A percentile compares a stretch with the other conserved stretches of the same genome.
These are phyloP conservation scores for Dovyalis caffra DNA, from an alignment of 345 rosid species.

Conservation along the genomic window DNA sequence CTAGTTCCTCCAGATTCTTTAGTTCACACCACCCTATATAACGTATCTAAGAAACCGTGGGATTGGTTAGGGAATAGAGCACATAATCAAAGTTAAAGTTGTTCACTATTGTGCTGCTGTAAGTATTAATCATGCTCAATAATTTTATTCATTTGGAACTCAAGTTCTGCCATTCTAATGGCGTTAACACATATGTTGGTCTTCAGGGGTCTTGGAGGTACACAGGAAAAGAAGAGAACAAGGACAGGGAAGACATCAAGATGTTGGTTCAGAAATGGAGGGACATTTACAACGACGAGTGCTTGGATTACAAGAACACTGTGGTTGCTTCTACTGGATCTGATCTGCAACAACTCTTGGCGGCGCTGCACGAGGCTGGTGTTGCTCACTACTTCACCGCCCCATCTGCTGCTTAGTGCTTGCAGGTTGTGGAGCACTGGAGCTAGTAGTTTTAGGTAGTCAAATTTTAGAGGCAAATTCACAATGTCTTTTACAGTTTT, in stretches of 20 bases:
- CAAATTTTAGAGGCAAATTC: background rate
- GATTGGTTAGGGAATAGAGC: no score
- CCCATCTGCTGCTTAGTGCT: conserved; percentile 71
- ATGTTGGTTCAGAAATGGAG: conserved; percentile 75
- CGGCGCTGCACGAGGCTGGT: conserved; percentile 57
- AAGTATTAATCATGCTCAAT: conserved; percentile 27
- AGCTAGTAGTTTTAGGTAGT: background rate
- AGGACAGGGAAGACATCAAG: conserved; percentile 88
- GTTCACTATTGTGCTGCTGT: conserved; percentile 92
- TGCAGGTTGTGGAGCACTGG: background rate
- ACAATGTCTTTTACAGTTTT: background rate
- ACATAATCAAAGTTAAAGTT: conserved; percentile 59
- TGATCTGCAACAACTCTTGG: conserved; percentile 27
- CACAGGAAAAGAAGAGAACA: conserved; percentile 73
- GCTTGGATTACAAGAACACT: conserved; percentile 43
- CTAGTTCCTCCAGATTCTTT: no score
- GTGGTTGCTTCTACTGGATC: background rate
- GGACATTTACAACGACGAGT: conserved; percentile 67
- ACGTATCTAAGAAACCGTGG: no score
- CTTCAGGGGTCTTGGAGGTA: conserved; percentile 85
- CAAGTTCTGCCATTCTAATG: no score
- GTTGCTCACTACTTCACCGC: conserved; percentile 49
- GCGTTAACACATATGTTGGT: no score
- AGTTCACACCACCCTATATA: no score
- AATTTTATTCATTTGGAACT: no score